phyloP scores from a whole-genome alignment of 1,284 basidiomycete species.

The Megacollybia platyphylla region DNA sequence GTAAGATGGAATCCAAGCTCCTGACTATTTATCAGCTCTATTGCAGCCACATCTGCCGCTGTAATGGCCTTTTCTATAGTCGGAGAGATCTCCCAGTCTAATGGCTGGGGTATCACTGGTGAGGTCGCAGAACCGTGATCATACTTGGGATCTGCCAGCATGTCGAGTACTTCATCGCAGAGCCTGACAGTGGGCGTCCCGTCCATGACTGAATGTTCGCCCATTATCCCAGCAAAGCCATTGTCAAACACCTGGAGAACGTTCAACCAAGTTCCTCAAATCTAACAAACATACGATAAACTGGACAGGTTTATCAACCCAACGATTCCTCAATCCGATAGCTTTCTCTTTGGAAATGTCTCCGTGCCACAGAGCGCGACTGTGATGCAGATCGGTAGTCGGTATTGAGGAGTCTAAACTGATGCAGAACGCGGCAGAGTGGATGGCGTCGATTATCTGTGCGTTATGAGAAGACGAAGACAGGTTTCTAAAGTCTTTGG shows the following conservation, averaged over 20 bases:
- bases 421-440: slow-evolving; percentile 74
- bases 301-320: slow-evolving; percentile 79
- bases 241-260: slow-evolving; percentile 41
- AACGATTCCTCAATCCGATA: slow-evolving; percentile 54
- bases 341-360: slow-evolving; percentile 28
- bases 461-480: slow-evolving; percentile 46
- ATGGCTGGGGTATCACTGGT: slow-evolving; percentile 18
- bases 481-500: slow-evolving; percentile 58
- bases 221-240: slow-evolving; percentile 71
- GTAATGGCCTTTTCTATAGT: slow-evolving; percentile 36
- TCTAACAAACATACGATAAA: slow-evolving; percentile 38
- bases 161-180: slow-evolving; percentile 61
- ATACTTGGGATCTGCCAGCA: slow-evolving; percentile 45
- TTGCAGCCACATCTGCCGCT: slow-evolving; percentile 43
- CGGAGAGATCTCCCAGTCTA: slow-evolving; percentile 58
- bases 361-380: slow-evolving; percentile 67
- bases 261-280: too few species aligned
- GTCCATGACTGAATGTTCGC: slow-evolving; percentile 90
- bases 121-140: slow-evolving; percentile 31
- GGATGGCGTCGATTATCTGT: slow-evolving; percentile 56
- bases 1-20: slow-evolving; percentile 57
- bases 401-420: slow-evolving; percentile 61
- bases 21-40: slow-evolving; percentile 55
- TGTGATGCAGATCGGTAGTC: slow-evolving; percentile 39
- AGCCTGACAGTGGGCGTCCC: slow-evolving; percentile 49